phyloP scores from a whole-genome alignment of 306 rosid genomes.

The Biancaea sappan region DNA sequence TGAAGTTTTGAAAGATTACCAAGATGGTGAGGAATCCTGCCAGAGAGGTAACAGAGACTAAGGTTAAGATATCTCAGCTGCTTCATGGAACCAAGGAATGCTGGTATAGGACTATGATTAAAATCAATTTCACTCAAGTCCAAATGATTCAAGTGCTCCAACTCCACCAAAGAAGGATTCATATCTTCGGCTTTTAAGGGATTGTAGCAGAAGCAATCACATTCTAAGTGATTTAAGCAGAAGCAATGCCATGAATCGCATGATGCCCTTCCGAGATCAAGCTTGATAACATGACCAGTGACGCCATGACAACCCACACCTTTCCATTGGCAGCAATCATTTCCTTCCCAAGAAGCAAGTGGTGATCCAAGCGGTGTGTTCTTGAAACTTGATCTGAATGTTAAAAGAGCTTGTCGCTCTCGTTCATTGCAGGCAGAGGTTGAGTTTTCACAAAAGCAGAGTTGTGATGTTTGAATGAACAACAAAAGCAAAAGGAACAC shows the following conservation, averaged over 20 bases:
- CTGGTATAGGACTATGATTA: neutral
- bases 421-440: neutral
- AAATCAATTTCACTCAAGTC: neutral
- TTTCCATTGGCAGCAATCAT: constrained; percentile 6
- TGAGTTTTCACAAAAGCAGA: neutral
- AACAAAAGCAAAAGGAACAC: neutral
- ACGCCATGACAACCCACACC: neutral
- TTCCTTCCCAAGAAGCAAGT: constrained; percentile 1
- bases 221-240: too few relatives aligned
- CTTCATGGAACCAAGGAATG: neutral
- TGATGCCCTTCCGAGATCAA: neutral
- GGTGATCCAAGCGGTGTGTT: neutral
- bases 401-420: neutral
- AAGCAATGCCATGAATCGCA: too few relatives aligned
- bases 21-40: neutral
- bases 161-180: neutral
- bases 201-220: too few relatives aligned
- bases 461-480: neutral
- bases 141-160: neutral
- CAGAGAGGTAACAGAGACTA: neutral
- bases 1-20: neutral
- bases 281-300: neutral
- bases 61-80: neutral
- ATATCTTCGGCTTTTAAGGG: too few relatives aligned
- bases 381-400: neutral